phyloP scores from a whole-genome alignment of 176 grass and related monocot species.

The Oryza glaberrima region DNA sequence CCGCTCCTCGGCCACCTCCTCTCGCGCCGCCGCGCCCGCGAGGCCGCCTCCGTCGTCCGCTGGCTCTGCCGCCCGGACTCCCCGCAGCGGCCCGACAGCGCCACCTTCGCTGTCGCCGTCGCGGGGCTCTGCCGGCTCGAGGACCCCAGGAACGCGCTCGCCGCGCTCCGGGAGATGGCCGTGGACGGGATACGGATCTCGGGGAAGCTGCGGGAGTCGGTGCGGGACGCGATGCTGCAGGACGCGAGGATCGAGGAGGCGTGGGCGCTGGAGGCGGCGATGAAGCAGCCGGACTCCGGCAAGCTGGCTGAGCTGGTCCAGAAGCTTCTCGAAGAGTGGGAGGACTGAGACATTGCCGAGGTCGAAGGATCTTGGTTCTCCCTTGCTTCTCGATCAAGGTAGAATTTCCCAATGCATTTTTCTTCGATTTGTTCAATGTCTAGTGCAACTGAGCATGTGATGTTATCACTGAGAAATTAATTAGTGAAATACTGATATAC shows the following conservation, averaged over 20 bases:
- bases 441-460: neutral
- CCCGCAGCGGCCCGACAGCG: constrained; percentile 36
- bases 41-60: constrained; percentile 49
- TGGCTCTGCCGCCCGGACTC: constrained; percentile 64
- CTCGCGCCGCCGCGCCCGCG: constrained; percentile 36
- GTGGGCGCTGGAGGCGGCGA: constrained; percentile 43
- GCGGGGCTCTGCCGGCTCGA: constrained; percentile 51
- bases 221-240: constrained; percentile 48
- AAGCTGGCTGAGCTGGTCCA: constrained; percentile 42
- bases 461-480: neutral
- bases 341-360: constrained; percentile 7
- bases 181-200: constrained; percentile 19
- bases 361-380: neutral
- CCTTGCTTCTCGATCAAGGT: neutral
- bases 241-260: constrained; percentile 57
- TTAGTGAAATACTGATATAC: neutral
- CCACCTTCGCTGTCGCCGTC: constrained; percentile 41
- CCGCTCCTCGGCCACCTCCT: constrained; percentile 53
- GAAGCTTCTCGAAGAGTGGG: constrained; percentile 52
- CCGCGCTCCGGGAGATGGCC: constrained; percentile 45
- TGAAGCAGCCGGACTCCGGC: constrained; percentile 34
- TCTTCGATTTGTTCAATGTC: neutral
- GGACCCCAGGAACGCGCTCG: constrained; percentile 40
- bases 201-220: constrained; percentile 37
- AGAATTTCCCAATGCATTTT: neutral